These are phyloP conservation scores for Artemisia annua DNA, from an alignment of 129 eudicot species.

Conservation along the genomic window DNA sequence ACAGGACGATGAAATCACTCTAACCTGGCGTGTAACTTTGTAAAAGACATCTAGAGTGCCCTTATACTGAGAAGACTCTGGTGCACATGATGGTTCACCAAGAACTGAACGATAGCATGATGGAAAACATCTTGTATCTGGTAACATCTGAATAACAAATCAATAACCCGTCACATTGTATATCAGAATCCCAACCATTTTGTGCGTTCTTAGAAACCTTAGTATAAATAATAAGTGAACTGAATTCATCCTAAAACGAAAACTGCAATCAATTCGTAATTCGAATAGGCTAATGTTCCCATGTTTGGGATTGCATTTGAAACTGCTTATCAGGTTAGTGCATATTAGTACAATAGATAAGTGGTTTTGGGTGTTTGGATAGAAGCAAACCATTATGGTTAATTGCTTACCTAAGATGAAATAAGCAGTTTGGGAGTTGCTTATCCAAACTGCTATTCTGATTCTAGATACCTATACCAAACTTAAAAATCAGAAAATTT, in stretches of 20 bases:
- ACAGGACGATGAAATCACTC: no score
- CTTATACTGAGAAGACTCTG: constrained; percentile 54
- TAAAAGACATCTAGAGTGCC: constrained; percentile 83
- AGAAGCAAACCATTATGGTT: no score
- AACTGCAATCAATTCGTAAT: background rate
- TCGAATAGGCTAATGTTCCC: background rate
- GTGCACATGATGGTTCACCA: constrained; percentile 43
- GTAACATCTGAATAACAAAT: constrained; percentile 54
- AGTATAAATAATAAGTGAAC: background rate
- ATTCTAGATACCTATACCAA: no score
- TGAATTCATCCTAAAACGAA: background rate
- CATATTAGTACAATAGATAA: no score
- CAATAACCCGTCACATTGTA: background rate
- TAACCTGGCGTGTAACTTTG: constrained; percentile 75
- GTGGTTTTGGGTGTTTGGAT: no score
- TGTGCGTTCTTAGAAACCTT: no score
- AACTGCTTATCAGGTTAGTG: no score
- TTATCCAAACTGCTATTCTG: no score
- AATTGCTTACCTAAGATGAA: no score
- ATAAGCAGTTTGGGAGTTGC: no score
- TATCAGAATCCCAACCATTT: background rate
- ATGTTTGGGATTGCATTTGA: background rate
- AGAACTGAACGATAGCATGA: constrained; percentile 36
- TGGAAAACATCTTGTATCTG: constrained; percentile 46
- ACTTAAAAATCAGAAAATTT: no score